Conservation (phyloP, 2,329 filamentous ascomycete species). For the Monosporascus sp. region DNA sequence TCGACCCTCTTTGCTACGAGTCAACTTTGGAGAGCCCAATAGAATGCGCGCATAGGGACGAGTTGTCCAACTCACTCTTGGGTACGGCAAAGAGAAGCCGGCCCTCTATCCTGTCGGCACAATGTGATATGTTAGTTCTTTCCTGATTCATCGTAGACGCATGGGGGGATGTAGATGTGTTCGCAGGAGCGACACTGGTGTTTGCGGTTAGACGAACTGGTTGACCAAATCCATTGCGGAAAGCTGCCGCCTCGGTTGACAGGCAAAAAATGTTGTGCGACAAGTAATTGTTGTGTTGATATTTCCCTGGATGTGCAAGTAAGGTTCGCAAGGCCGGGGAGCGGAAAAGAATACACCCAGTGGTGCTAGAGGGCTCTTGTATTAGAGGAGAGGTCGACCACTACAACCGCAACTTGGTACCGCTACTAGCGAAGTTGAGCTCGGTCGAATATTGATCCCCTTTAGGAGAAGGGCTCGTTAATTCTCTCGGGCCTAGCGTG, state of each 20-base stretch:
- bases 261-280: too few relatives aligned
- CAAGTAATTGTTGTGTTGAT: not conserved
- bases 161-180: not conserved
- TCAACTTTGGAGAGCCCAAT: conserved; percentile 14
- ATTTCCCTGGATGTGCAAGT: not conserved
- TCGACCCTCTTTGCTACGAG: conserved; percentile 67
- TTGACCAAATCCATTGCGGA: conserved; percentile 49
- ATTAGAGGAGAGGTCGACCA: too few relatives aligned
- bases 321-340: not conserved
- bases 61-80: conserved; percentile 67
- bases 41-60: not conserved
- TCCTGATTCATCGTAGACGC: not conserved
- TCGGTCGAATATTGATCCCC: not conserved
- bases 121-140: conserved; percentile 30
- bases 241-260: not conserved
- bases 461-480: not conserved
- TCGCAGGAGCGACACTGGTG: not conserved
- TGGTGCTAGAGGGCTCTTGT: too few relatives aligned
- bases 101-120: conserved; percentile 69
- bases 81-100: conserved; percentile 95
- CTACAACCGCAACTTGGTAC: too few relatives aligned
- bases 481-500: too few relatives aligned
- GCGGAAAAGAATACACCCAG: not conserved
- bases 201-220: conserved; percentile 37
- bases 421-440: not conserved